Conservation (phyloP, 1,284 basidiomycete genomes). For the Ganoderma lucidum region DNA sequence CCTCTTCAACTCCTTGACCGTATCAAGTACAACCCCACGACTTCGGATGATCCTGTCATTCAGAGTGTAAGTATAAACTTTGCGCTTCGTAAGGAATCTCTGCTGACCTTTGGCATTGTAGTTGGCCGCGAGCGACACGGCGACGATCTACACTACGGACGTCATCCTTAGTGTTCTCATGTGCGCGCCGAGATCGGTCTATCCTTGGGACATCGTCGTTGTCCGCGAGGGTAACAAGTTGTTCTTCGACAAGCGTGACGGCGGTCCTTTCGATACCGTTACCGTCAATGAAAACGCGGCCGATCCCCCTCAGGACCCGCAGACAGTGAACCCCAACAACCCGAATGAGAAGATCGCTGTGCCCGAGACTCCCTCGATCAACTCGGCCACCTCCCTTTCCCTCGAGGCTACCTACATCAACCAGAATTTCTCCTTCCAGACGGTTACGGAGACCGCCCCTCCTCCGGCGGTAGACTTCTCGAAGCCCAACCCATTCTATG, state of each 20-base stretch:
- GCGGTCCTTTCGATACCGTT: constrained; percentile 96
- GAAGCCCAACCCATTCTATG: constrained; percentile 96
- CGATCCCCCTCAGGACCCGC: constrained; percentile 91
- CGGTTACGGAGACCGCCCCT: constrained; percentile 79
- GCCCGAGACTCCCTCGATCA: constrained; percentile 83
- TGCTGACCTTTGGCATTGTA: constrained; percentile 40
- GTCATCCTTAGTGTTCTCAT: constrained; percentile 96
- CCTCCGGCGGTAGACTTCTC: constrained; percentile 76
- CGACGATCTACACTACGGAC: constrained; percentile 94
- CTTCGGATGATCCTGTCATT: constrained; percentile 97
- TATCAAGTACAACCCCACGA: constrained; percentile 97
- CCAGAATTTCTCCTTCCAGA: constrained; percentile 98
- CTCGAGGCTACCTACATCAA: constrained; percentile 99
- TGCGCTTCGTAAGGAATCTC: background rate
- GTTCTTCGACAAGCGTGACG: constrained; percentile 98
- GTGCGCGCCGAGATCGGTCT: constrained; percentile 94
- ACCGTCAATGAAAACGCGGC: constrained; percentile 99
- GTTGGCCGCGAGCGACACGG: constrained; percentile 83
- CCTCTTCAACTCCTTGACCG: constrained; percentile 94
- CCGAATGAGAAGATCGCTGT: constrained; percentile 68
- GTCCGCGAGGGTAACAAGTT: constrained; percentile 92
- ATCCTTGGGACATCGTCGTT: constrained; percentile 99
- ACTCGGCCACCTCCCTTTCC: constrained; percentile 93
- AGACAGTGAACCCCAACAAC: constrained; percentile 80
- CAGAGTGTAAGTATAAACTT: constrained; percentile 65